phyloP scores from a whole-genome alignment of 768 basidiomycete genomes.

The Inosperma sp. region DNA sequence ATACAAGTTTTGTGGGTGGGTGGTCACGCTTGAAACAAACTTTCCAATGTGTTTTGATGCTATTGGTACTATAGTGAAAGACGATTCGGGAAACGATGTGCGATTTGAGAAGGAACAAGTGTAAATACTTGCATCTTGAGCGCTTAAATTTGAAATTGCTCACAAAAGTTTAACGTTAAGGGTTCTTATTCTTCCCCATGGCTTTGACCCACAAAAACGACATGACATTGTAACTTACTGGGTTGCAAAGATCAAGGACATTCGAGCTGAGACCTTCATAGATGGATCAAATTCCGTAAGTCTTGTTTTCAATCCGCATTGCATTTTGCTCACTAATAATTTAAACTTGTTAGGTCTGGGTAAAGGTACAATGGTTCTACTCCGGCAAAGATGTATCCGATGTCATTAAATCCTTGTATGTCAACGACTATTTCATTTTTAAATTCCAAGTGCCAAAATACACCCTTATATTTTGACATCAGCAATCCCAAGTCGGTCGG shows the following conservation, averaged over 20 bases:
- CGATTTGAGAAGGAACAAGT: constrained; percentile 29
- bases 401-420: constrained; percentile 48
- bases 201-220: constrained; percentile 18
- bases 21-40: no score
- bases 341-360: constrained; percentile 43
- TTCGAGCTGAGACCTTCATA: constrained; percentile 30
- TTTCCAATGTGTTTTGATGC: background rate
- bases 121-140: constrained; percentile 26
- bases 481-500: constrained; percentile 41
- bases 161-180: constrained; percentile 22
- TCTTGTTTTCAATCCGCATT: background rate
- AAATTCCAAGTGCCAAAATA: background rate
- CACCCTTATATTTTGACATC: background rate
- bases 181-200: constrained; percentile 41
- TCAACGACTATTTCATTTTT: constrained; percentile 2
- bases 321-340: background rate
- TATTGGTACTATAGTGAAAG: constrained; percentile 20
- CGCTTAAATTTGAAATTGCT: background rate
- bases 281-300: constrained; percentile 30
- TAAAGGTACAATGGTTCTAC: constrained; percentile 53
- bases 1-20: constrained; percentile 25
- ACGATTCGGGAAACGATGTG: constrained; percentile 30
- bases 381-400: constrained; percentile 42
- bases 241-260: constrained; percentile 47
- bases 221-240: constrained; percentile 42